Evolutionary conservation across 192 early-diverging fungal species (phyloP).

Genomic region (Lunasporangiospora selenospora): DNA sequence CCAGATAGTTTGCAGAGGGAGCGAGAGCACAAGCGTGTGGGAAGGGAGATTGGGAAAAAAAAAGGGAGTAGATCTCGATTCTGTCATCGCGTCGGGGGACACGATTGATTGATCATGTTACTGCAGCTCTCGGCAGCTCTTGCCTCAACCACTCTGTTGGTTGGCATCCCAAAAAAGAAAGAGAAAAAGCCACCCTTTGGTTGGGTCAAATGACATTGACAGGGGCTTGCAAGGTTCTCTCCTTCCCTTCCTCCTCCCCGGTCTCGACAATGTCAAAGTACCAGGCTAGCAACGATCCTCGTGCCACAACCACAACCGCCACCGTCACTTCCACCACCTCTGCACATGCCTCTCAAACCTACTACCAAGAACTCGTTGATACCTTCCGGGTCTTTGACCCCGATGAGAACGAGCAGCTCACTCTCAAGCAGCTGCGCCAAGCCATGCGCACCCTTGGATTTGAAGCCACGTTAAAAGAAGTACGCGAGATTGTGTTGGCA

Average conservation of each 20-base stretch:
- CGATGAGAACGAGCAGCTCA: slow-evolving; percentile 7
- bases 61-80: neutral
- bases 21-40: neutral
- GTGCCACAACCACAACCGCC: neutral
- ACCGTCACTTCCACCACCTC: neutral
- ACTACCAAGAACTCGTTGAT: slow-evolving; percentile 22
- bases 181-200: no score
- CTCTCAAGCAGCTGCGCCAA: slow-evolving; percentile 11
- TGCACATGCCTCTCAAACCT: slow-evolving; percentile 6
- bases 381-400: slow-evolving; percentile 29
- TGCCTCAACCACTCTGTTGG: no score
- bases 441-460: slow-evolving; percentile 47
- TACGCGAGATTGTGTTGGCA: slow-evolving; percentile 22
- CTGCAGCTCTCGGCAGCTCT: no score
- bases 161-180: no score
- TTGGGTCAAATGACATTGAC: no score
- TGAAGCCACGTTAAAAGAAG: slow-evolving; percentile 18
- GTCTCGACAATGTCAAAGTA: neutral
- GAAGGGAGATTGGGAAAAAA: neutral
- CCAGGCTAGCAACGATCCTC: no score
- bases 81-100: neutral
- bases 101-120: no score
- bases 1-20: neutral
- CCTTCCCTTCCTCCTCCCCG: no score
- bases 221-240: no score